Evolutionary conservation across 1,284 basidiomycete genomes (phyloP), one percentile per base, ranked within the genome.

Genomic region (Rhodofomes roseus): DNA sequence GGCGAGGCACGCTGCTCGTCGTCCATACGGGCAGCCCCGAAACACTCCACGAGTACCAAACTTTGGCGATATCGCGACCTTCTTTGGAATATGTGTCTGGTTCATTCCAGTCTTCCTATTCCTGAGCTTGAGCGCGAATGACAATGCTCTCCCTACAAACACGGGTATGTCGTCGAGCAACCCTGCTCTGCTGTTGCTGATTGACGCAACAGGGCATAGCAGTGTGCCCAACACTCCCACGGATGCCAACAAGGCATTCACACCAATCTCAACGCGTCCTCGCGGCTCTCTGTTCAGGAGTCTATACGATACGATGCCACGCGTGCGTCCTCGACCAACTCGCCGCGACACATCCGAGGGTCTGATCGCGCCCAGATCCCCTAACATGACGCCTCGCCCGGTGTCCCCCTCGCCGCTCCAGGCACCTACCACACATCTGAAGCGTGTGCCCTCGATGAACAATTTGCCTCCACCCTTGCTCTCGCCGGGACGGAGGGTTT

Each of bases 31-130:
- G 53, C 75, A 73, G 14, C 68, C 73, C 9, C 55, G 59, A 29
- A 65, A 73, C 31, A 50, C 61, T 1, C 62, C 68, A 25, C 66
- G 77, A 14, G 73, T 74, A 2, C 88, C 85, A n/a, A 81, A 85
- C 1, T 96, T 97, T 71, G 82, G 86, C 57, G 95, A 97, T 68
- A 92, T 96, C 54, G 92, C 95, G 48, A 72, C 71, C 16, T 97
- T 96, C 76, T 97, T 97, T 70, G 93, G 86, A 1, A 76, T 95
- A 27, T 96, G 93, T 74, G 91, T 98, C 5, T 98, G 95, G 95
- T 84, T 95, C 55, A 86, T 89, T 18, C 94, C 95, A 7, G 74
- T 97, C 31, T 97, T 95, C 75, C 76, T 98, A 25, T 98, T 97
- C 79, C 77, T 97, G 64, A 96, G 93, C 70, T 77, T 98, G 58